Evolutionary conservation across 2,329 filamentous ascomycete species (phyloP), one percentile per base, ranked within the genome.

Genomic region (Cadophora malorum): DNA sequence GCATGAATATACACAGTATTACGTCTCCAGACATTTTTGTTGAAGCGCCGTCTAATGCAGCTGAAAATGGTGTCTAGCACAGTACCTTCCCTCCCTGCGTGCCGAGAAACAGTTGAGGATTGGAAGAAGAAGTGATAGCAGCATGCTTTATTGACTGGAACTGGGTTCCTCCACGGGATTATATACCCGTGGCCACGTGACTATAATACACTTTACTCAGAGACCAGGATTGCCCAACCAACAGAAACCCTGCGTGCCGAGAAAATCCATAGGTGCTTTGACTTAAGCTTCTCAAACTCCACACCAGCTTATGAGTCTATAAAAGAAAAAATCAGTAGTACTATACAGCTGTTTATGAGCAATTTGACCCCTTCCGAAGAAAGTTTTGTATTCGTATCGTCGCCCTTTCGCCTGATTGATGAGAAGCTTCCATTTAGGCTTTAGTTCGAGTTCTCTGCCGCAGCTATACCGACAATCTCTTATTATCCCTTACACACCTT

Each of bases 241-340:
- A n/a, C n/a, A 69, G 67, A 70, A 69, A 69, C 64, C 67, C 47
- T 65, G 23, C 67, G 64, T 71, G 64, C 45, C 63, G 67, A 70
- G 64, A 69, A 70, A 70, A 69, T 63, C 25, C 16, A 38, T 0
- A 53, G 69, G 63, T 64, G 68, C 68, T 67, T 70, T 69, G 67
- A 70, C 60, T 67, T 70, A 61, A 63, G 45, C 35, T 68, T 66
- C 21, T 55, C 53, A 28, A 67, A 63, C 56, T 69, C 62, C 49
- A 67, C 61, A 64, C 55, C 23, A 67, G 38, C 53, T 64, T 67
- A 59, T 47, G 33, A 62, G 25, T 62, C 53, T 59, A 62, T 55
- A 66, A 65, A 68, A 62, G 35, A 62, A 58, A 58, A 49, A n/a
- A 63, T 55, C 28, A 66, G 63, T 38, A 23, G 62, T 35, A 66